Evolutionary conservation across 2,329 filamentous ascomycete species (phyloP), one percentile per base, ranked within the genome.

Genomic region (Colletotrichum musae): DNA sequence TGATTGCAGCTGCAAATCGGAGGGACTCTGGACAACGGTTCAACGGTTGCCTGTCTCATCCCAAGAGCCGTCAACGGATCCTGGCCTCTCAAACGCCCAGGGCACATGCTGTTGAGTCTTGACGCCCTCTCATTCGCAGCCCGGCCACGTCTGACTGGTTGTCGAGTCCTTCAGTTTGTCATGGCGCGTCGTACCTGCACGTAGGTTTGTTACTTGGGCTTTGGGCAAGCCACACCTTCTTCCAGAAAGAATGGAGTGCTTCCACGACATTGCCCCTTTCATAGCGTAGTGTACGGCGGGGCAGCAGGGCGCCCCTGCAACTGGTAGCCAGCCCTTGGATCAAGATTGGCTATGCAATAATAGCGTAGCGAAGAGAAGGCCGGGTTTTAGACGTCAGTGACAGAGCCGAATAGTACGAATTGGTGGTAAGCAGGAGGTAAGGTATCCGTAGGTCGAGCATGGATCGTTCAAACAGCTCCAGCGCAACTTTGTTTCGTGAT

Each of bases 401-500:
- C 60, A 57, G 26, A 32, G 58, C 41, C 43, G 62, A 45, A 51
- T 45, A 60, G 61, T 24, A 24, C 21, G 56, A 36, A 56, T 67
- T 45, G 56, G 26, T 39, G 16, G 58, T 39, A 18, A 53, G 16
- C 43, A 48, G 39, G 47, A 45, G 58, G 58, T 45, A 51, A 53
- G 52, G 21, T 24, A 24, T 24, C 21, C 21, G 21, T 24, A 24
- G 21, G 21, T 24, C 21, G 68, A 56, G 45, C 64, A 58, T 36
- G 32, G 32, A 10, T 36, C 32, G 32, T 58, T 68, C 68, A 70
- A 70, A 68, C 68, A 60, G 68, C 64, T 58, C 64, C 64, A 70
- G 63, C 64, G 64, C 53, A 70, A 68, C 68, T 58, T 57, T 70
- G 58, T 70, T 70, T 70, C 53, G 64, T 21, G 47, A 60, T 57